phyloP scores from a whole-genome alignment of 192 early-diverging fungal species.

The Coemansia reversa region DNA sequence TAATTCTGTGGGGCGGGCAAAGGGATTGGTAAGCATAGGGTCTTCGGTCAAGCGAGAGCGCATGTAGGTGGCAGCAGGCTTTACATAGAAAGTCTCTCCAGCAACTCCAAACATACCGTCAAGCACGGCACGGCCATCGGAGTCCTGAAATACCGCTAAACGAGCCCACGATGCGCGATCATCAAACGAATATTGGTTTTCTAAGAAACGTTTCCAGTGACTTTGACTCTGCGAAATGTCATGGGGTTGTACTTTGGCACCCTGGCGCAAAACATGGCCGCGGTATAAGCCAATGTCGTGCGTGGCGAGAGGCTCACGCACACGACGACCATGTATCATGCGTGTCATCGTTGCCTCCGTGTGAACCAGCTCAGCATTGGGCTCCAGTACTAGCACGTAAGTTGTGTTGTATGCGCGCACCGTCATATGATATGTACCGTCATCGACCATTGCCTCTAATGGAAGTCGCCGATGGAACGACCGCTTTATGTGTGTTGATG shows the following conservation, averaged over 20 bases:
- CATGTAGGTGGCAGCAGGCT: conserved; percentile 56
- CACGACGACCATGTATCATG: conserved; percentile 11
- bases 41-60: conserved; percentile 58
- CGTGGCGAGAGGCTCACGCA: conserved; percentile 15
- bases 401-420: conserved; percentile 66
- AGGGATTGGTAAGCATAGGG: conserved; percentile 36
- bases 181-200: conserved; percentile 43
- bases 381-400: conserved; percentile 64
- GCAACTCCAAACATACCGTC: conserved; percentile 60
- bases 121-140: conserved; percentile 45
- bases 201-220: conserved; percentile 32
- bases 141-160: conserved; percentile 51
- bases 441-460: conserved; percentile 34
- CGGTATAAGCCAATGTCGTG: conserved; percentile 59
- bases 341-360: conserved; percentile 55
- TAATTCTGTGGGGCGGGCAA: conserved; percentile 19
- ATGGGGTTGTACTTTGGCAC: conserved; percentile 15
- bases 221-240: conserved; percentile 28
- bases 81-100: conserved; percentile 61
- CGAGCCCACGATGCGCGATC: conserved; percentile 52
- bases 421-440: conserved; percentile 59
- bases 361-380: conserved; percentile 70
- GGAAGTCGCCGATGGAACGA: conserved; percentile 33
- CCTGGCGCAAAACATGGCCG: conserved; percentile 49
- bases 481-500: conserved; percentile 8